A percentile compares a stretch with the other conserved stretches of the same genome.
Conservation (phyloP, 768 basidiomycete genomes). For the Heimioporus sp. region DNA sequence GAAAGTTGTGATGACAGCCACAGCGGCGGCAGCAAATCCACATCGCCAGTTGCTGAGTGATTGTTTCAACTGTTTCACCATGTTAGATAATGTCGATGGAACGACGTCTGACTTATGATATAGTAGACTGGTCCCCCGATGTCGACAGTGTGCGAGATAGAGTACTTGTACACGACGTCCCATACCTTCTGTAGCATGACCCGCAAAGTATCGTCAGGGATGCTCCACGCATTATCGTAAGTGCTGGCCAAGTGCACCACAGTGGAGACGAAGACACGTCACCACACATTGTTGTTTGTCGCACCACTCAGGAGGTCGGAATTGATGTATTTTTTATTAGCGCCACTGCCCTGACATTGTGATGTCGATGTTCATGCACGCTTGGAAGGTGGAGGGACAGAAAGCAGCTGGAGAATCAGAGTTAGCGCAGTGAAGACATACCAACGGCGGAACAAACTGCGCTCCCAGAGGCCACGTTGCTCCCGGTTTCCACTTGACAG, state of each 20-base stretch:
- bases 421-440: neutral
- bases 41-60: neutral
- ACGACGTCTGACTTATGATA: neutral
- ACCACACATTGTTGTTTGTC: slow-evolving; percentile 1
- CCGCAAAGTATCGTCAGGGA: neutral
- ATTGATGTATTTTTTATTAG: slow-evolving; percentile 7
- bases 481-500: neutral
- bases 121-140: too few relatives aligned
- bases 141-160: neutral
- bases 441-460: neutral
- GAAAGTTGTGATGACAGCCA: neutral
- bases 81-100: neutral
- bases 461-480: neutral
- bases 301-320: neutral
- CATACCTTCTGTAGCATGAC: slow-evolving; percentile 5
- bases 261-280: slow-evolving; percentile 1
- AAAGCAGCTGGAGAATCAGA: neutral
- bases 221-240: slow-evolving; percentile 4
- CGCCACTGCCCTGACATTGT: neutral
- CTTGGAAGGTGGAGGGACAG: neutral
- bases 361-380: neutral
- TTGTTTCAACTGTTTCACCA: slow-evolving; percentile 2
- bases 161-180: neutral
- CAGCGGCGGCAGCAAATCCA: neutral
- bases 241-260: neutral